These are phyloP conservation scores for Kingdonia uniflora DNA, from an alignment of 164 flowering plant species.

Conservation along the genomic window DNA sequence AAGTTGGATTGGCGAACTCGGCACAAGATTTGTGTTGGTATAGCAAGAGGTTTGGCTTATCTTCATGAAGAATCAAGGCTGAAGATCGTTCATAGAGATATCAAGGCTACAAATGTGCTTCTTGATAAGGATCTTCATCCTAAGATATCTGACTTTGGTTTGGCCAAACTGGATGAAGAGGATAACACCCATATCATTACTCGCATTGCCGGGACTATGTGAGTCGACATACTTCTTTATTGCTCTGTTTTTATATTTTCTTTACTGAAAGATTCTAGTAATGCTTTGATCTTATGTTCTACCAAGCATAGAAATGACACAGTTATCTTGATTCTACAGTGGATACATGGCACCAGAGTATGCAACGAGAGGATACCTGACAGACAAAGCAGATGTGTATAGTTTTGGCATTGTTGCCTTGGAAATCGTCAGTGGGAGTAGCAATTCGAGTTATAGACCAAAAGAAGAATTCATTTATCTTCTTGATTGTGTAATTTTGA, in stretches of 20 bases:
- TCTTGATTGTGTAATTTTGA: conserved; percentile 29
- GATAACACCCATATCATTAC: conserved; percentile 60
- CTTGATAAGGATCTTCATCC: conserved; percentile 46
- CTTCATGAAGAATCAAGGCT: conserved; percentile 63
- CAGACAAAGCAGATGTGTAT: too few species aligned
- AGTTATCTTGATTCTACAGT: conserved; percentile 10
- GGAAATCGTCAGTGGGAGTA: too few species aligned
- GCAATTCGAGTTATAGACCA: conserved; percentile 25
- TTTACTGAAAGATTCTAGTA: too few species aligned
- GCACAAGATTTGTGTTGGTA: conserved; percentile 40
- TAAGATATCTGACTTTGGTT: conserved; percentile 64
- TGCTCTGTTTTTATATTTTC: not conserved
- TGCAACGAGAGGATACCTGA: too few species aligned
- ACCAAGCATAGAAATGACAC: not conserved
- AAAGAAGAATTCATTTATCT: conserved; percentile 29
- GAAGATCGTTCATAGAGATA: conserved; percentile 65
- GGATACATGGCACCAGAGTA: too few species aligned
- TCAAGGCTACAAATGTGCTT: conserved; percentile 51
- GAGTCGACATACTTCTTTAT: conserved; percentile 11
- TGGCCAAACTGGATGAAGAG: conserved; percentile 63
- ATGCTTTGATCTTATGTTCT: too few species aligned
- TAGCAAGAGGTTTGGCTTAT: conserved; percentile 54
- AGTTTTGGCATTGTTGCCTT: too few species aligned
- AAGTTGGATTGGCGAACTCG: conserved; percentile 55
- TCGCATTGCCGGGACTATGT: conserved; percentile 63